These are phyloP conservation scores for Flaveria brownii DNA, from an alignment of 129 eudicot genomes.

Conservation along the genomic window DNA sequence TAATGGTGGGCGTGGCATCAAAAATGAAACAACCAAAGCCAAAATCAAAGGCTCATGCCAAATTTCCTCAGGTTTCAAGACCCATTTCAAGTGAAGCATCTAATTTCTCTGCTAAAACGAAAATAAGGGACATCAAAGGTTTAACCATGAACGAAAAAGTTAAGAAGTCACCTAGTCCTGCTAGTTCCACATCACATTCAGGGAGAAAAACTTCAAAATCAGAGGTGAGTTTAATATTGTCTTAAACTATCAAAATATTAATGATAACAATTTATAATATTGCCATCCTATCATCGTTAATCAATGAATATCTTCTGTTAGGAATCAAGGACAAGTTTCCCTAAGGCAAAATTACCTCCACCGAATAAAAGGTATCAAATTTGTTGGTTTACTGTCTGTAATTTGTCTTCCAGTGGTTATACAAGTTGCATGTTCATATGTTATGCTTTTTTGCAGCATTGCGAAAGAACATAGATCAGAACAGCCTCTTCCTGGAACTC, in stretches of 20 bases:
- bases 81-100: constrained; percentile 33
- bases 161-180: constrained; percentile 39
- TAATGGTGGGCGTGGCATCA: constrained; percentile 22
- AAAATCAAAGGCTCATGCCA: constrained; percentile 31
- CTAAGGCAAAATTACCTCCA: constrained; percentile 33
- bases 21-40: constrained; percentile 31
- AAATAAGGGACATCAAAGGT: constrained; percentile 31
- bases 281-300: neutral
- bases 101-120: constrained; percentile 37
- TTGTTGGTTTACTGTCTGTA: neutral
- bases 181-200: constrained; percentile 27
- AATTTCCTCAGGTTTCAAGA: constrained; percentile 35
- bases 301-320: constrained; percentile 3
- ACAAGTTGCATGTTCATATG: constrained; percentile 14
- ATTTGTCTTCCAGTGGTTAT: neutral
- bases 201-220: constrained; percentile 37
- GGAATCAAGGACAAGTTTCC: constrained; percentile 26
- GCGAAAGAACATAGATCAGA: constrained; percentile 37
- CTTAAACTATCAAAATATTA: neutral
- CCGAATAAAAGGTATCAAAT: constrained; percentile 48
- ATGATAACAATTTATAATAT: neutral
- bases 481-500: constrained; percentile 39
- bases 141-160: constrained; percentile 29
- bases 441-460: constrained; percentile 29
- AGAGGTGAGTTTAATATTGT: constrained; percentile 38